Base-by-base conservation (phyloP, 352 stramenopile species). In the Blastocystis sp. region DNA sequence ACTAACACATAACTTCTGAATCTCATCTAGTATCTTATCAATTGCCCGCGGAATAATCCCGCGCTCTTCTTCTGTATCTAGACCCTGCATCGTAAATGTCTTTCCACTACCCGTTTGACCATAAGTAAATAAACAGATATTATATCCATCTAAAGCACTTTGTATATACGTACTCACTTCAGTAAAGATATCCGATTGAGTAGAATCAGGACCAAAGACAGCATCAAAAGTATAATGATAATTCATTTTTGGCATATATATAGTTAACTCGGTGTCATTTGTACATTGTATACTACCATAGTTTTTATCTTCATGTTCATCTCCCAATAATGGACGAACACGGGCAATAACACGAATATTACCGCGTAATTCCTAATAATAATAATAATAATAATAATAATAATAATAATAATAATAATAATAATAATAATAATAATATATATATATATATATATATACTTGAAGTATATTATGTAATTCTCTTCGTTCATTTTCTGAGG, bases 301-400 rank as follows among this genome's bases (percentile, higher is more conserved):
- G 3, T 21, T 52, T 11, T 30, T 43, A 0, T 13, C 25, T 0
- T 16, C 42, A 0, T 37, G 41, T n/a, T 92, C 83, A 18, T 78
- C 83, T 13, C 75, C 74, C 45, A 92, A 52, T 56, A 93, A 83
- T 7, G 86, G 86, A 44, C 86, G 77, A 66, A 95, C 68, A 1
- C 87, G 75, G 7, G 89, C 86, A 67, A 93, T 93, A 1, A 99
- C 91, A 30, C 93, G 82, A 66, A 99, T 90, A 65, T 98, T 98
- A 34, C 91, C 93, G 19, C 90, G 80, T 21, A 99, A 74, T 65
- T 98, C 91, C 73, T 98, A 86, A 39, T n/a, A n/a, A n/a, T n/a
- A n/a, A n/a, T n/a, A n/a, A n/a, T n/a, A n/a, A n/a, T n/a, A n/a
- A n/a, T n/a, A n/a, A n/a, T n/a, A n/a, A n/a, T n/a, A n/a, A n/a